These are phyloP conservation scores for Mycena latifolia DNA, from an alignment of 768 basidiomycete species.

Conservation along the genomic window DNA sequence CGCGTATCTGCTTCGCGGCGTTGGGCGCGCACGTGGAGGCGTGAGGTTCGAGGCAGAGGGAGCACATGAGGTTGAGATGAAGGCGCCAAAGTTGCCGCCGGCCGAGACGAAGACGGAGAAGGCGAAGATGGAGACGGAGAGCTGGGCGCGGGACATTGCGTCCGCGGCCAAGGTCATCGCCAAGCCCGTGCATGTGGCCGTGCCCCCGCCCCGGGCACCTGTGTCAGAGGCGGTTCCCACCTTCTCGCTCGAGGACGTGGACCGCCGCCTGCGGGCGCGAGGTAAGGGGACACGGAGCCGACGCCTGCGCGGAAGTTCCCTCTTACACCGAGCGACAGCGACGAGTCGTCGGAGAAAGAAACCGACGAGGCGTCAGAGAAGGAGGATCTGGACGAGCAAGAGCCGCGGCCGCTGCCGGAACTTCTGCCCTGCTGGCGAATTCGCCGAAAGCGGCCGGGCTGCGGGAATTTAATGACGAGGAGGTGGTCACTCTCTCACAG, in stretches of 20 bases:
- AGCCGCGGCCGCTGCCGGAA: constrained; percentile 74
- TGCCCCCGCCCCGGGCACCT: too few species aligned
- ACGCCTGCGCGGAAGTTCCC: constrained; percentile 14
- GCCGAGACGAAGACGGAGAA: not conserved
- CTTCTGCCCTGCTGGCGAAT: constrained; percentile 85
- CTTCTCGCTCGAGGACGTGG: constrained; percentile 68
- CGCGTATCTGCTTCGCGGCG: constrained; percentile 92
- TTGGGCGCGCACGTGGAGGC: constrained; percentile 52
- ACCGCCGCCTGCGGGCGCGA: constrained; percentile 60
- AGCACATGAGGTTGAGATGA: constrained; percentile 31
- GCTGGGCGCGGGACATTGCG: constrained; percentile 33
- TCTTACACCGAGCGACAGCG: not conserved
- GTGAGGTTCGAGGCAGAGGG: constrained; percentile 38
- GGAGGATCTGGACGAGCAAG: constrained; percentile 13
- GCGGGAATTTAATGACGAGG: constrained; percentile 86
- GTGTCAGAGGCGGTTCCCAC: constrained; percentile 43
- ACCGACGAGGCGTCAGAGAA: not conserved
- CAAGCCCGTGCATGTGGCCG: not conserved
- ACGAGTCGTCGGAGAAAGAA: not conserved
- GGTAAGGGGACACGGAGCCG: constrained; percentile 27
- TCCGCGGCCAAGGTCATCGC: not conserved
- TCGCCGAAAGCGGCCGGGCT: constrained; percentile 74
- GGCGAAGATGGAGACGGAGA: not conserved
- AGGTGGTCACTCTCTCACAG: constrained; percentile 88
- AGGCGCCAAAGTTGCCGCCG: constrained; percentile 29